Evolutionary conservation across 768 basidiomycete species (phyloP).

Genomic region (Mrakia blollopis): DNA sequence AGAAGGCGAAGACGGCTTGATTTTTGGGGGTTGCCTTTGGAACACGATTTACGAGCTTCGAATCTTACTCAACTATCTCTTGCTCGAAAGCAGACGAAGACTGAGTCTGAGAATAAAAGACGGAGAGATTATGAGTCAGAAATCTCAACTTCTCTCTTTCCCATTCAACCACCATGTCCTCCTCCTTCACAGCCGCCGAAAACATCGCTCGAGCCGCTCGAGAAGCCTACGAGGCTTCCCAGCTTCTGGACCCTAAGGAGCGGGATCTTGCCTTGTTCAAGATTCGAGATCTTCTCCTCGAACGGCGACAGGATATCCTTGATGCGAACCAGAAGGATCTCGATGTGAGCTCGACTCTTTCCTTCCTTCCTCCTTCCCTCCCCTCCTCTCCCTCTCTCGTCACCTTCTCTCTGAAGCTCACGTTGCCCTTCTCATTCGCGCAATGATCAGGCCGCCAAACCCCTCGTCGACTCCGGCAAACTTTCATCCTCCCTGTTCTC

Average conservation of each 20-base stretch:
- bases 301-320: constrained; percentile 63
- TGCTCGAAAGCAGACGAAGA: background rate
- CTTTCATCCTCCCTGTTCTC: constrained; percentile 81
- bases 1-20: constrained; percentile 28
- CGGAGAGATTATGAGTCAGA: background rate
- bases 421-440: background rate
- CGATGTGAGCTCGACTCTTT: constrained; percentile 50
- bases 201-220: constrained; percentile 73
- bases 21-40: background rate
- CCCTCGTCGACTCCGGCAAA: constrained; percentile 71
- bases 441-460: constrained; percentile 60
- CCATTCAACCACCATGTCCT: constrained; percentile 9
- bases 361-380: background rate
- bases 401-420: background rate
- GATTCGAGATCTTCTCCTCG: constrained; percentile 63
- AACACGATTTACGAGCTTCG: background rate
- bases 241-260: constrained; percentile 64
- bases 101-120: background rate
- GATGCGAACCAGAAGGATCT: constrained; percentile 77
- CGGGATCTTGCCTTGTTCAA: constrained; percentile 65
- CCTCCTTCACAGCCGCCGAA: constrained; percentile 40
- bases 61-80: background rate
- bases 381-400: background rate
- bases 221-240: constrained; percentile 77
- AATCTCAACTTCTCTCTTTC: background rate